A percentile compares a stretch with the other conserved stretches of the same genome.
Evolutionary conservation across 106 monocot species (phyloP).

Genomic region (Dioscorea dumetorum): DNA sequence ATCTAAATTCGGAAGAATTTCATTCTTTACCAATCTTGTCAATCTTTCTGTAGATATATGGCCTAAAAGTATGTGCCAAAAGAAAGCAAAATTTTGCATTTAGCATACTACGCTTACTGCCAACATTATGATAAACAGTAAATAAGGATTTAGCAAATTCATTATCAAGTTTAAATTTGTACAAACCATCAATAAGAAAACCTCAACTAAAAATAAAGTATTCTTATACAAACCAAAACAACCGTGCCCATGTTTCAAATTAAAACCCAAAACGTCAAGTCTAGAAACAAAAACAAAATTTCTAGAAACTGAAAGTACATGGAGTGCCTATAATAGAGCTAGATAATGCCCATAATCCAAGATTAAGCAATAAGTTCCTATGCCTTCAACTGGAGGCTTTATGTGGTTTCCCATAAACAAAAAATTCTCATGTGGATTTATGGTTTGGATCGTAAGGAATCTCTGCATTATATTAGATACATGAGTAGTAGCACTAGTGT

Average conservation of each 20-base stretch:
- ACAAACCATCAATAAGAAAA: neutral
- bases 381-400: no score
- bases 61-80: neutral
- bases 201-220: neutral
- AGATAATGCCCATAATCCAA: neutral
- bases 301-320: neutral
- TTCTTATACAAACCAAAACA: neutral
- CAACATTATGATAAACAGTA: constrained; percentile 3
- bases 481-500: no score
- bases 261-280: constrained; percentile 7
- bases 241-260: neutral
- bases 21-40: neutral
- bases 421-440: no score
- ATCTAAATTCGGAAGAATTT: no score
- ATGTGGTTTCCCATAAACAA: no score
- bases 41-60: neutral
- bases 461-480: no score
- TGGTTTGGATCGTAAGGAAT: no score
- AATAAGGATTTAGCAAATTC: neutral
- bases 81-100: neutral
- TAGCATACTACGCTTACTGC: neutral
- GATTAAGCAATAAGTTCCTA: no score
- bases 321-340: constrained; percentile 1
- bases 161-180: constrained; percentile 1
- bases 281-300: constrained; percentile 3